Percentiles rank a stretch among this genome's conserved stretches.
phyloP scores from a whole-genome alignment of 1,284 basidiomycete species.

The Neolentinus lepideus region DNA sequence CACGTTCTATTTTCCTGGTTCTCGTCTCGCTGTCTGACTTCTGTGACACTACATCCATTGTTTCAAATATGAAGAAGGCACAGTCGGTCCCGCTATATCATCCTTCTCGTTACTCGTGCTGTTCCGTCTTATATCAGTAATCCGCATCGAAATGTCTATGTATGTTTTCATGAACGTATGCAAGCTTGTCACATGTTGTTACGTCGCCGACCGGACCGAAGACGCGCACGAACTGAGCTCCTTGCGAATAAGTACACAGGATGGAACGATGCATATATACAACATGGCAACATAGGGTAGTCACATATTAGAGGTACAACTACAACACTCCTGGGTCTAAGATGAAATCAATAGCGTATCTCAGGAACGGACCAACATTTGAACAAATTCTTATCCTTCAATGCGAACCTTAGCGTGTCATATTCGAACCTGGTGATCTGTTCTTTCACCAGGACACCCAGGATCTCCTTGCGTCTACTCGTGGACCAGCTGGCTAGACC shows the following conservation, averaged over 20 bases:
- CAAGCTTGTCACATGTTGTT: neutral
- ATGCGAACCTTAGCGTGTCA: neutral
- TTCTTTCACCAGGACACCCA: neutral
- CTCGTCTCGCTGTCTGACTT: neutral
- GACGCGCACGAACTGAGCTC: too few relatives aligned
- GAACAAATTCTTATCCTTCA: neutral
- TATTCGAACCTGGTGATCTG: neutral
- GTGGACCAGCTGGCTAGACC: neutral
- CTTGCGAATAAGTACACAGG: too few relatives aligned
- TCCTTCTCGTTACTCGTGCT: neutral
- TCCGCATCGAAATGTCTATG: neutral
- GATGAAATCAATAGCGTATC: too few relatives aligned
- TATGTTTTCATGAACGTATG: neutral
- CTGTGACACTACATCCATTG: neutral
- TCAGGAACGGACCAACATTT: too few relatives aligned
- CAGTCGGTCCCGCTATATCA: neutral
- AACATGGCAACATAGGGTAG: too few relatives aligned
- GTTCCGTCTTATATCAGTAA: neutral
- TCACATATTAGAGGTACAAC: neutral
- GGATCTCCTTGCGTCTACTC: neutral
- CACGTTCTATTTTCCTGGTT: neutral
- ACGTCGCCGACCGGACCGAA: too few relatives aligned
- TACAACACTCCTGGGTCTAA: too few relatives aligned
- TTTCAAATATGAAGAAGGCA: slow-evolving; percentile 1
- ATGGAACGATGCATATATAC: too few relatives aligned